Evolutionary conservation across 106 monocot genomes (phyloP), one percentile per base, ranked within the genome.

Genomic region (Dendrobium officinale): DNA sequence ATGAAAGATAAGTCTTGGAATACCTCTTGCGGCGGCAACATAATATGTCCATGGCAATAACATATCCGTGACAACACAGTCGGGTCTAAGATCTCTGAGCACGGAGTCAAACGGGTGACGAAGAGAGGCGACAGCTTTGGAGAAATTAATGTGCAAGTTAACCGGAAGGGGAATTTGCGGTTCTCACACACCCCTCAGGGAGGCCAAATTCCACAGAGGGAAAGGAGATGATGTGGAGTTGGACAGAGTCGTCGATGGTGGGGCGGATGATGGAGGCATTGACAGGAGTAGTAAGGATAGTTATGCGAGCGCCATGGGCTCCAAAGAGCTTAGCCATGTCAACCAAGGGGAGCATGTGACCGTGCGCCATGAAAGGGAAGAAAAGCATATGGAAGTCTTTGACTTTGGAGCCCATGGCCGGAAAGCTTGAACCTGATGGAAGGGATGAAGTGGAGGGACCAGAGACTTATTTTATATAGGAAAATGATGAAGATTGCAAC

Each of bases 261-360:
- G 81, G 27, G 4, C 77, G 51, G 55, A 91, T 41, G 40, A 64
- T 42, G 16, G 77, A n/a, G 18, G 85, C 85, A 64, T 89, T 89
- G 75, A 58, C 68, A 0, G 89, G 84, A 31, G 89, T 87, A 42
- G 89, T 89, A 77, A 89, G 42, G 40, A 89, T 66, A 74, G 84
- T 83, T 55, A 78, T 47, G 45, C 37, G 67, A 40, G 79, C 85
- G 13, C 85, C 88, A 8, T 66, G 88, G 19, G 68, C 10, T 45
- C 85, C 67, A 37, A 91, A 81, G 37, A 89, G 81, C 55, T 59
- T 78, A 79, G 81, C 89, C 41, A 91, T 72, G 80, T 85, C 80
- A 27, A 80, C 77, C 82, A 78, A 72, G 48, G 91, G 91, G 55
- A 87, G 41, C 42, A 89, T 84, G 79, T 91, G 91, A 79, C 91